A percentile compares a stretch with the other conserved stretches of the same genome.
Conservation (phyloP, 805 yeast genomes). For the Lachancea waltii region DNA sequence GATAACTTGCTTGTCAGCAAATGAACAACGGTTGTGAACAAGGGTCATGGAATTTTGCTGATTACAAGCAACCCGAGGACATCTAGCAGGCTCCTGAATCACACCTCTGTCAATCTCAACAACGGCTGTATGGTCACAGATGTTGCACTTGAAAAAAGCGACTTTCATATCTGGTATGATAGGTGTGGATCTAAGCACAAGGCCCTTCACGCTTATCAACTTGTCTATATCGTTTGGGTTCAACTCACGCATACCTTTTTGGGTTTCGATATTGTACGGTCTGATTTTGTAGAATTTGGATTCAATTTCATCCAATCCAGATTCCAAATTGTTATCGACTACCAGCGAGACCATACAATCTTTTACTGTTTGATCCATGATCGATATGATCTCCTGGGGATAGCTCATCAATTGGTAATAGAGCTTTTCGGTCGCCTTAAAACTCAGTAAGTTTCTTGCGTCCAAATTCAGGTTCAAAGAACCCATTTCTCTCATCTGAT, state of each 20-base stretch:
- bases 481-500: conserved; percentile 70
- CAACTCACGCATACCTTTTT: conserved; percentile 81
- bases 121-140: conserved; percentile 86
- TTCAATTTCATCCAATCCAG: conserved; percentile 59
- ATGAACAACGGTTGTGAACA: conserved; percentile 85
- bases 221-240: conserved; percentile 95
- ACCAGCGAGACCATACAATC: conserved; percentile 78
- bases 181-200: conserved; percentile 81
- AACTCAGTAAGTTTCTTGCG: conserved; percentile 69
- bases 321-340: conserved; percentile 48
- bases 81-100: conserved; percentile 84
- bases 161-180: conserved; percentile 97
- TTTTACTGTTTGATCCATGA: conserved; percentile 93
- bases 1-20: conserved; percentile 92
- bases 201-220: conserved; percentile 82
- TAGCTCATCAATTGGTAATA: conserved; percentile 83
- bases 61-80: conserved; percentile 85
- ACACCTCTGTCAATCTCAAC: conserved; percentile 94
- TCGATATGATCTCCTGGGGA: conserved; percentile 95
- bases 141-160: conserved; percentile 91
- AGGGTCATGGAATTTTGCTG: conserved; percentile 82
- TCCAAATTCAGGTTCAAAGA: conserved; percentile 81
- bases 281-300: conserved; percentile 78
- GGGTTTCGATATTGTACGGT: conserved; percentile 73
- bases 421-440: conserved; percentile 66